Evolutionary conservation across 192 early-diverging fungal species (phyloP).

Genomic region (Haplosporangium gracile): DNA sequence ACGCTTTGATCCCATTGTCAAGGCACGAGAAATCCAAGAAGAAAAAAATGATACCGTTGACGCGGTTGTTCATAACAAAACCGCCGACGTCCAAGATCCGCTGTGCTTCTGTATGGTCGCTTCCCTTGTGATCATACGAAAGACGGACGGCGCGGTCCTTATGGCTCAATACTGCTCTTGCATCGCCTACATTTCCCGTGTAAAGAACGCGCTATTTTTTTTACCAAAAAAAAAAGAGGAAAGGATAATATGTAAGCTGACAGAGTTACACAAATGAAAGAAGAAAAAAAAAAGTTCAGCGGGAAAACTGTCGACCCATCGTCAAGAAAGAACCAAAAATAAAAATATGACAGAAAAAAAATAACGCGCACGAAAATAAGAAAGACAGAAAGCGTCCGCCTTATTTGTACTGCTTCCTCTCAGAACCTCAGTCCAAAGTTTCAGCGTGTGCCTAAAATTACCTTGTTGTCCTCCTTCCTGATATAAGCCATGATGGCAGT

Average conservation of each 20-base stretch:
- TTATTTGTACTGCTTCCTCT: not conserved
- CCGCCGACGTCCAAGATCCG: constrained; percentile 95
- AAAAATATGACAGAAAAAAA: not conserved
- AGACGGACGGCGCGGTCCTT: constrained; percentile 86
- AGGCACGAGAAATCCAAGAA: not conserved
- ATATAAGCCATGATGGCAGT: constrained; percentile 91
- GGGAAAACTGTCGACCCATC: constrained; percentile 1
- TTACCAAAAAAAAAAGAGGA: not conserved
- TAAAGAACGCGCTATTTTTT: constrained; percentile 81
- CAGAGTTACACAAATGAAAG: not conserved
- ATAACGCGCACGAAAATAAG: not conserved
- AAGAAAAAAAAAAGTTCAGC: not conserved
- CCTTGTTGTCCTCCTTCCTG: constrained; percentile 52
- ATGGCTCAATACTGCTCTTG: constrained; percentile 92
- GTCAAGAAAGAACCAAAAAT: not conserved
- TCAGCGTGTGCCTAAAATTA: constrained; percentile 5
- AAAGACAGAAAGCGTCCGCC: not conserved
- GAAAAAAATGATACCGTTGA: constrained; percentile 79
- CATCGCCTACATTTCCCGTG: constrained; percentile 98
- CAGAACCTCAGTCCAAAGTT: no score
- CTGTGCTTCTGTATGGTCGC: constrained; percentile 88
- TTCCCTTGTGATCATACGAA: constrained; percentile 99
- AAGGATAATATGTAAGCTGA: not conserved
- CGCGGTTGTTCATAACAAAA: constrained; percentile 97
- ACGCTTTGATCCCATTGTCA: not conserved